Evolutionary conservation across 2,329 filamentous ascomycete genomes (phyloP), one percentile per base, ranked within the genome.

Genomic region (Xenosphaeropsis pyriputrescens): DNA sequence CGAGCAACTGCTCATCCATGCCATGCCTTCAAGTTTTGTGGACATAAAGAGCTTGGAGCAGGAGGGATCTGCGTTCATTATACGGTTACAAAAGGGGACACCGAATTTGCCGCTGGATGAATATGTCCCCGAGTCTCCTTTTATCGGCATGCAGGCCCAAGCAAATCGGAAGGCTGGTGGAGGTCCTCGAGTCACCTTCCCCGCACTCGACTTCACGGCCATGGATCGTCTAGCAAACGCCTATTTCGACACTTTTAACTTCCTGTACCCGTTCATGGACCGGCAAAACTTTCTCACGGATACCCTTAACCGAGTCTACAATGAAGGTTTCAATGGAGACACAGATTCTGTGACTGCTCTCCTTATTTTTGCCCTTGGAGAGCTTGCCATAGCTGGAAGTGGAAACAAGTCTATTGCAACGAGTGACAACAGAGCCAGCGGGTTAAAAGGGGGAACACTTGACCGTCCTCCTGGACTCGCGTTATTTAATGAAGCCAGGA

Each of bases 401-500:
- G 59, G 61, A 19, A 68, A 67, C 12, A 50, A 55, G 13, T 63
- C 71, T 3, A 55, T 70, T 31, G 56, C 58, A 34, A 48, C 54
- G 5, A 55, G 61, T 37, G 60, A 66, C 30, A 62, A 63, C 11
- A 59, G 60, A 2, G 51, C 60, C 2, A 71, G 70, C 46, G 70
- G 70, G 2, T 56, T 75, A 17, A 63, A 64, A 31, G 71, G 70
- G 11, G 68, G 70, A 1, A 61, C 63, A 2, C 46, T 53, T 2
- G 57, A 61, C 12, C 58, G 57, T 14, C 72, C 72, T 2, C 73
- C 74, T 0, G 74, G 74, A 0, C 50, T 78, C 2, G 61, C 62
- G 1, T 61, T 75, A 29, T 78, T 77, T 54, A 78, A 78, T 43
- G 73, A 77, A 51, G 74, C 72, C 13, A 62, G 73, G 36, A 65